Base-by-base conservation (phyloP, 1,284 basidiomycete species). In the Trichosporon coremiiforme region DNA sequence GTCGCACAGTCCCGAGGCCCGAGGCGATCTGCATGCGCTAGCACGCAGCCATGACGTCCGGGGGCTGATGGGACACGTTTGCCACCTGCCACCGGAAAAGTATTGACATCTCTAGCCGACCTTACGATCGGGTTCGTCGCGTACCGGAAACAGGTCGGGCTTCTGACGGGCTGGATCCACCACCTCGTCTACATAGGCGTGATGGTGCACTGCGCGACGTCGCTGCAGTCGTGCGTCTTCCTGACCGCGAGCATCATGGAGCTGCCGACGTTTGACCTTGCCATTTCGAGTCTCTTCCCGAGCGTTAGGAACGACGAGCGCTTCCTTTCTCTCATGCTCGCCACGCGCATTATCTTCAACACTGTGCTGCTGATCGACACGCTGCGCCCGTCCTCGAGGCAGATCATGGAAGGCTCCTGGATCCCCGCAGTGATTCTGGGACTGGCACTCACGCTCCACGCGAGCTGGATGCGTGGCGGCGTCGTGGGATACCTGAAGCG, bases 141-240 rank as follows among this genome's bases (percentile, higher is more conserved):
- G 38, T 82, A 82, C 70, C 76, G 64, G 2, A 71, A 81, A 29
- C 86, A 86, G 67, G 75, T 89, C 62, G 86, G 84, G 33, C 65
- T 88, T 0, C 76, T 88, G 25, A 88, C 87, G 1, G 89, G 88
- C 6, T 89, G 88, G 88, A 79, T 88, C 31, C 89, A 89, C 73
- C 89, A 89, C 76, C 79, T 82, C 74, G 78, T 86, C 10, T 89
- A 89, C 75, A 78, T 88, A 50, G 78, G 82, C 33, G 77, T 89
- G 20, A 86, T 87, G 71, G 82, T 87, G 60, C 79, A 86, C 73
- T 77, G 86, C 1, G 77, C 86, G 22, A 79, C 83, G 45, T 73
- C 76, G 6, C 77, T 74, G 2, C 85, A 85, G 83, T 77, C 85
- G 4, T 84, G 86, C 64, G 79, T 89, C 15, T 89, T 89, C 74